Evolutionary conservation across 176 grass and related monocot species (phyloP).

Genomic region (Otatea glauca): DNA sequence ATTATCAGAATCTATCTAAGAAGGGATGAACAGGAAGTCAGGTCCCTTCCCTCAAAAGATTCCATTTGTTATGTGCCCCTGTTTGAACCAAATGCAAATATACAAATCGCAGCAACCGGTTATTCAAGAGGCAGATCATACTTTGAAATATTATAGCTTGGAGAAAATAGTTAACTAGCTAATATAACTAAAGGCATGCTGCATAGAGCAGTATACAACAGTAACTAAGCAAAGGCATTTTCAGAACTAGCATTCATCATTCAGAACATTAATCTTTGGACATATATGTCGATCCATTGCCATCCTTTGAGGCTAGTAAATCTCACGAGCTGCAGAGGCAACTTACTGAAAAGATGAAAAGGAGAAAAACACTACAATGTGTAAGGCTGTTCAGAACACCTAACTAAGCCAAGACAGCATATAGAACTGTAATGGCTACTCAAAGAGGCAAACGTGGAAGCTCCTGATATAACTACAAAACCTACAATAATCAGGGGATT

Average conservation of each 20-base stretch:
- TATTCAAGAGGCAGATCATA: slow-evolving; percentile 57
- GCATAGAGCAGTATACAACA: background rate
- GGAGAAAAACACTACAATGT: background rate
- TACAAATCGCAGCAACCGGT: slow-evolving; percentile 40
- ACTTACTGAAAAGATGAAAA: background rate
- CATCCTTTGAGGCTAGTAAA: background rate
- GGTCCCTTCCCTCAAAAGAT: slow-evolving; percentile 55
- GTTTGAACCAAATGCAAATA: slow-evolving; percentile 65
- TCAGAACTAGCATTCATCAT: background rate
- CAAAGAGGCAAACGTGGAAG: slow-evolving; percentile 46
- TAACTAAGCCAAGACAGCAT: slow-evolving; percentile 68
- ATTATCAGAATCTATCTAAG: slow-evolving; percentile 55
- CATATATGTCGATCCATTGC: background rate
- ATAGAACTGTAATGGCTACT: slow-evolving; percentile 46
- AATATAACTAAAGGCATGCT: background rate
- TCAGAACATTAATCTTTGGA: background rate
- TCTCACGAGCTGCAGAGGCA: background rate
- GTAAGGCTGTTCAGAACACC: slow-evolving; percentile 36
- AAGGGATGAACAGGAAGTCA: slow-evolving; percentile 35
- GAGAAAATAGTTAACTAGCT: background rate
- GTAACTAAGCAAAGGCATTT: background rate
- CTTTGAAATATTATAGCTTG: background rate
- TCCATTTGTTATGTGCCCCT: slow-evolving; percentile 41
- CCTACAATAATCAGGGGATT: background rate
- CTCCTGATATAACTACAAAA: background rate